A percentile compares a stretch with the other conserved stretches of the same genome.
These are phyloP conservation scores for Dryas drummondii DNA, from an alignment of 306 rosid genomes.

Conservation along the genomic window DNA sequence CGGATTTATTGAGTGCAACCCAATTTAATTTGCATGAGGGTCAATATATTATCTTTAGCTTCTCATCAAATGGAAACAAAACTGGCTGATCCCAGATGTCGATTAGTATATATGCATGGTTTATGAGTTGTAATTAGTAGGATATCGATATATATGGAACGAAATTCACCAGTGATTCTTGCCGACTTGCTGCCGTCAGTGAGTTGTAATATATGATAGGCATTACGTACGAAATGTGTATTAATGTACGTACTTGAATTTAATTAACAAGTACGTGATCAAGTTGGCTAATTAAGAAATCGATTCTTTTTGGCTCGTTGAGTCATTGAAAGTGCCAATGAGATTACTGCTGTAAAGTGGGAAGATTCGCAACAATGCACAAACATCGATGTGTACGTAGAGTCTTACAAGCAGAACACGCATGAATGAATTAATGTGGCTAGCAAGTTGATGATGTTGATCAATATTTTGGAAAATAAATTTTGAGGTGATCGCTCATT, in stretches of 20 bases:
- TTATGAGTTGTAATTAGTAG: background rate
- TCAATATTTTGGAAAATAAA: no score
- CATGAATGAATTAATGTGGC: background rate
- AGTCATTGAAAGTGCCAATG: slow-evolving; percentile 6
- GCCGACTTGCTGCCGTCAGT: no score
- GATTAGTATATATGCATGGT: background rate
- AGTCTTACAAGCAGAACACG: background rate
- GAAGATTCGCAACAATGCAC: slow-evolving; percentile 11
- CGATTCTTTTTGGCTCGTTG: background rate
- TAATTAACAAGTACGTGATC: no score
- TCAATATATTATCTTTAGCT: no score
- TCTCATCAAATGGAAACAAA: no score
- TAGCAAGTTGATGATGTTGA: background rate
- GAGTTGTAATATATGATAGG: no score
- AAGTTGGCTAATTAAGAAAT: background rate
- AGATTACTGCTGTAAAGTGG: slow-evolving; percentile 11
- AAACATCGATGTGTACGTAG: background rate
- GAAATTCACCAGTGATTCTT: no score
- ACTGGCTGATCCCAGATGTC: background rate
- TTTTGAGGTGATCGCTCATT: no score
- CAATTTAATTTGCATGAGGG: no score
- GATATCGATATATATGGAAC: no score
- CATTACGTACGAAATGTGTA: background rate
- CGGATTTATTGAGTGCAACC: no score
- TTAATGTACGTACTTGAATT: background rate